Conservation (phyloP, 768 basidiomycete genomes). For the Rhizopogon rudus region DNA sequence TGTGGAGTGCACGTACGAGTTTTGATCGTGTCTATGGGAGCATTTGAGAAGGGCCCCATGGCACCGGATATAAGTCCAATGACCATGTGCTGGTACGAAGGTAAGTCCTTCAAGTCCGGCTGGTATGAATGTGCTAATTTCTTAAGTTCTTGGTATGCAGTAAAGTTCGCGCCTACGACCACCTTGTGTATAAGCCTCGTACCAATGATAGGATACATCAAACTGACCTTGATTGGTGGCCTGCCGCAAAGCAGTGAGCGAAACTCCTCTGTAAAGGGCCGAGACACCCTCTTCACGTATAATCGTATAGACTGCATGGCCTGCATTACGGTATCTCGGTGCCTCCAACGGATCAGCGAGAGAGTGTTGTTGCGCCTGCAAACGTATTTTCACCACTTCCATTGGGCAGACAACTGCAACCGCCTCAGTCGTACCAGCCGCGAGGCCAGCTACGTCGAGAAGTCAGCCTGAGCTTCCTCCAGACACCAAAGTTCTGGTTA, state of each 20-base stretch:
- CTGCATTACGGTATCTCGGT: slow-evolving; percentile 94
- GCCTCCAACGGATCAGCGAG: slow-evolving; percentile 92
- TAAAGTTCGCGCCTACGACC: slow-evolving; percentile 84
- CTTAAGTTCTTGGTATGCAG: slow-evolving; percentile 96
- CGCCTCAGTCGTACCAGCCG: slow-evolving; percentile 94
- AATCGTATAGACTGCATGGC: slow-evolving; percentile 93
- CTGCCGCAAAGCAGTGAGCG: slow-evolving; percentile 89
- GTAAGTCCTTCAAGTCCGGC: slow-evolving; percentile 74
- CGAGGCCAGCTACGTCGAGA: slow-evolving; percentile 70
- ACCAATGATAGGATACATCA: neutral
- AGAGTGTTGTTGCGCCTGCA: slow-evolving; percentile 97
- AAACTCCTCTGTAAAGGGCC: slow-evolving; percentile 89
- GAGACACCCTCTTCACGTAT: slow-evolving; percentile 84
- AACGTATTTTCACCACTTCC: slow-evolving; percentile 98
- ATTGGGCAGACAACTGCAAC: slow-evolving; percentile 94
- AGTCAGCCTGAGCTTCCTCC: neutral
- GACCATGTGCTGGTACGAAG: slow-evolving; percentile 93
- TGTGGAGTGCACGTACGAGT: slow-evolving; percentile 57
- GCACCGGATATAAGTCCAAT: slow-evolving; percentile 96
- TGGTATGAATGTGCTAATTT: slow-evolving; percentile 73
- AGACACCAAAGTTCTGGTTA: neutral
- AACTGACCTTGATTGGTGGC: slow-evolving; percentile 91
- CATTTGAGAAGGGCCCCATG: slow-evolving; percentile 98
- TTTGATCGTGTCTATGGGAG: slow-evolving; percentile 93
- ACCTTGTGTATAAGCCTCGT: neutral